These are phyloP conservation scores for Terfezia claveryi DNA, from an alignment of 495 filamentous ascomycete species.

Conservation along the genomic window DNA sequence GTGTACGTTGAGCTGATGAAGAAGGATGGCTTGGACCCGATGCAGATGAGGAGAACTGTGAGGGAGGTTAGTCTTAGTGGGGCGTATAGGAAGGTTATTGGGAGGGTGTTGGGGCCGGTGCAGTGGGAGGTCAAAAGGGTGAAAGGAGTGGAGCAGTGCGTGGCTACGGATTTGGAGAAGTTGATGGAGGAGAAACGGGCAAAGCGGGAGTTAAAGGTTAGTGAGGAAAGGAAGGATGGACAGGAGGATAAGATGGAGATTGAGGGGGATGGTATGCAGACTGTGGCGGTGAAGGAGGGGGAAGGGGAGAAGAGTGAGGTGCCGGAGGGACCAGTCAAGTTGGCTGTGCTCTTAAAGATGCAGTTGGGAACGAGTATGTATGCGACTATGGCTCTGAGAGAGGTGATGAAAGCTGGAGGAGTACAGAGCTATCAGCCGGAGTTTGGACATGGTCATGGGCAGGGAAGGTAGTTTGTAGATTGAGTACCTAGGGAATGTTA, in stretches of 20 bases:
- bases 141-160: conserved; percentile 52
- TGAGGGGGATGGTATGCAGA: conserved; percentile 3
- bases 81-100: conserved; percentile 64
- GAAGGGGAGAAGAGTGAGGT: conserved; percentile 12
- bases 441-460: conserved; percentile 19
- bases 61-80: conserved; percentile 79
- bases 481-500: too few species aligned
- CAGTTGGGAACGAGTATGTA: conserved; percentile 73
- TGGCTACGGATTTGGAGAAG: conserved; percentile 57
- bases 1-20: conserved; percentile 77
- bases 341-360: conserved; percentile 71
- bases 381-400: conserved; percentile 79
- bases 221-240: conserved; percentile 1
- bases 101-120: conserved; percentile 27
- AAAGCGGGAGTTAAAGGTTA: not conserved
- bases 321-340: conserved; percentile 10
- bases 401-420: conserved; percentile 49
- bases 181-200: conserved; percentile 16
- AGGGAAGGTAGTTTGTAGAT: too few species aligned
- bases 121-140: conserved; percentile 50
- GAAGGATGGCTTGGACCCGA: conserved; percentile 55
- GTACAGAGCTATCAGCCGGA: conserved; percentile 43
- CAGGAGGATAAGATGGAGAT: not conserved
- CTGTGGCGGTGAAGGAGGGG: conserved; percentile 12
- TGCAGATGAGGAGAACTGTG: conserved; percentile 66